phyloP scores from a whole-genome alignment of 1,284 basidiomycete species.

The Ustanciosporium gigantosporum region DNA sequence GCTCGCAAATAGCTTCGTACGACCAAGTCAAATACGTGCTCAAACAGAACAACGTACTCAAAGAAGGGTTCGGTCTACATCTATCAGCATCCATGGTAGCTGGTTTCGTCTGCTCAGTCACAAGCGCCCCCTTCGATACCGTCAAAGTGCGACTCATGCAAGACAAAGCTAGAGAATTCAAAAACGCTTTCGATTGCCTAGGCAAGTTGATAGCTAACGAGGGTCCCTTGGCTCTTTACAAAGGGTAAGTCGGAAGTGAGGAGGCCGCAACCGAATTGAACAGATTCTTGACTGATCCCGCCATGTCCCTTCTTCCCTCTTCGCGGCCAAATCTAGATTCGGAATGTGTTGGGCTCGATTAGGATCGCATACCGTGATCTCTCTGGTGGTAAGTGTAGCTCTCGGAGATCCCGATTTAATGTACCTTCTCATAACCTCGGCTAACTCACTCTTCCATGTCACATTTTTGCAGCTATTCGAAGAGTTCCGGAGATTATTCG shows the following conservation, averaged over 20 bases:
- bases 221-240: slow-evolving; percentile 46
- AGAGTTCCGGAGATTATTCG: slow-evolving; percentile 40
- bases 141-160: slow-evolving; percentile 51
- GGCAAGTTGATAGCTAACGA: slow-evolving; percentile 37
- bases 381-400: slow-evolving; percentile 26
- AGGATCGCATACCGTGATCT: slow-evolving; percentile 47
- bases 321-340: slow-evolving; percentile 10
- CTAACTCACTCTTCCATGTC: not conserved
- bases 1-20: slow-evolving; percentile 45
- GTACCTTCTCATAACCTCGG: not conserved
- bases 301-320: not conserved
- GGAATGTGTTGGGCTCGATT: slow-evolving; percentile 51
- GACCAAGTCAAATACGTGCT: slow-evolving; percentile 40
- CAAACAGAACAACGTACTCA: slow-evolving; percentile 13
- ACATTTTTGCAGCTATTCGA: slow-evolving; percentile 35
- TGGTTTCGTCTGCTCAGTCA: slow-evolving; percentile 38
- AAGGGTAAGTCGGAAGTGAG: slow-evolving; percentile 44
- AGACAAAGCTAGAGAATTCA: slow-evolving; percentile 28
- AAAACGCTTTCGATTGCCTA: slow-evolving; percentile 35
- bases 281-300: not conserved
- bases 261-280: no score
- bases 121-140: slow-evolving; percentile 43
- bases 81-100: slow-evolving; percentile 45
- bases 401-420: not conserved
- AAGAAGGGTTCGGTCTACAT: slow-evolving; percentile 41